phyloP scores from a whole-genome alignment of 1,139 yeast species.

The Geotrichum macrosporum region DNA sequence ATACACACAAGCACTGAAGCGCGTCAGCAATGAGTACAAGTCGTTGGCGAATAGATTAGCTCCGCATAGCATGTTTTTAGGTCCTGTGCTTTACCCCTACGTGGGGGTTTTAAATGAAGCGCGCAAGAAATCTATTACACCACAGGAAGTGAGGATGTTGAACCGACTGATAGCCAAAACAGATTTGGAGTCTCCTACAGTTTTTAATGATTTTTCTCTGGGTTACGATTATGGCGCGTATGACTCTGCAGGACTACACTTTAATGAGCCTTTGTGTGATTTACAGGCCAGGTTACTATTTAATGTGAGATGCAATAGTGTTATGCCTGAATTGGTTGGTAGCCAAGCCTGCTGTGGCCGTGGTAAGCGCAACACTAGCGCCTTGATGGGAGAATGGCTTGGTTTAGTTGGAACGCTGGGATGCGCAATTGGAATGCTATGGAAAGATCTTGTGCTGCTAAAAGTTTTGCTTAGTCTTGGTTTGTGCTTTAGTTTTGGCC shows the following conservation, averaged over 20 bases:
- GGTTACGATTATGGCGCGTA: slow-evolving; percentile 3
- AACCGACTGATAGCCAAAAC: background rate
- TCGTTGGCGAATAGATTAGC: slow-evolving; percentile 2
- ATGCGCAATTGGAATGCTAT: background rate
- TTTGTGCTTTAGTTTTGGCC: background rate
- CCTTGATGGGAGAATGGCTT: background rate
- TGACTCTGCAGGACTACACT: slow-evolving; percentile 19
- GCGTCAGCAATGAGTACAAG: background rate
- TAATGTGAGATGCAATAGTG: slow-evolving; percentile 10
- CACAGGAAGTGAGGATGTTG: slow-evolving; percentile 2
- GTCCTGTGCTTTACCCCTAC: slow-evolving; percentile 12
- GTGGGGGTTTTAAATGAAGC: slow-evolving; percentile 6
- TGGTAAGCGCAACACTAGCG: background rate
- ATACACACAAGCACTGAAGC: slow-evolving; percentile 13
- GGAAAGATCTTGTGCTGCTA: background rate
- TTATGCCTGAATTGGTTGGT: background rate
- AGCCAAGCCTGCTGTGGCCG: slow-evolving; percentile 10
- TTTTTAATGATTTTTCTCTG: slow-evolving; percentile 9
- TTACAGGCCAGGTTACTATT: slow-evolving; percentile 13
- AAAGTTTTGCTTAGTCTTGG: background rate
- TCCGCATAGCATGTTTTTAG: slow-evolving; percentile 1
- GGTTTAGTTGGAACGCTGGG: background rate
- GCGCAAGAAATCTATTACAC: slow-evolving; percentile 5
- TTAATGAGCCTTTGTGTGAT: slow-evolving; percentile 7
- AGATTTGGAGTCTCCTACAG: background rate